Conservation (phyloP, 441 rosid species). For the Aquilaria agallochum region DNA sequence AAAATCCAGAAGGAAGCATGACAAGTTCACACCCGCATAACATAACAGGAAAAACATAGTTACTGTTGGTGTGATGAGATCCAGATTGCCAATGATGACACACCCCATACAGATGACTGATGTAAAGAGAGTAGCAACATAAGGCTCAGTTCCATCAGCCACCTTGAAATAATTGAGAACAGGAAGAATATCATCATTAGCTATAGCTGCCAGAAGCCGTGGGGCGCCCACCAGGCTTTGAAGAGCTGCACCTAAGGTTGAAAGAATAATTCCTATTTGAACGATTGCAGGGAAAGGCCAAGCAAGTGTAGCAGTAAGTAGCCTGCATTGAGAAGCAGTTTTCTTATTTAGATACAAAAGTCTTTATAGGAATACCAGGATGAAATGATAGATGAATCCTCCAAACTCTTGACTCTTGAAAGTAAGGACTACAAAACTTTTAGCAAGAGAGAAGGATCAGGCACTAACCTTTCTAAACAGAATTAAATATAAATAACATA, state of each 20-base stretch:
- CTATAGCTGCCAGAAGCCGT: constrained; percentile 89
- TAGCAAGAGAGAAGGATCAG: too few relatives aligned
- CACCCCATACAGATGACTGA: constrained; percentile 83
- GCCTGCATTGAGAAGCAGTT: constrained; percentile 34
- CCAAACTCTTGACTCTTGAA: too few relatives aligned
- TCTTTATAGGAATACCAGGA: not conserved
- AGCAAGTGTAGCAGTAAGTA: constrained; percentile 89
- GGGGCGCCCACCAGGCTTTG: constrained; percentile 96
- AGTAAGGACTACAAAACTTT: too few relatives aligned
- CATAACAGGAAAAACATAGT: constrained; percentile 95
- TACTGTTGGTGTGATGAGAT: constrained; percentile 86
- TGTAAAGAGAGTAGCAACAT: constrained; percentile 81
- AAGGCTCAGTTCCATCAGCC: constrained; percentile 78
- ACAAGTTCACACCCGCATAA: constrained; percentile 90
- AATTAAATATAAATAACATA: too few relatives aligned
- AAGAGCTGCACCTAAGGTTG: constrained; percentile 96
- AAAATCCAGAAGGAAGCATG: constrained; percentile 95
- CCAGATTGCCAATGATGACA: constrained; percentile 88
- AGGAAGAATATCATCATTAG: constrained; percentile 95
- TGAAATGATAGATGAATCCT: not conserved
- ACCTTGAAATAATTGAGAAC: constrained; percentile 85
- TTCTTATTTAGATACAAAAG: too few relatives aligned
- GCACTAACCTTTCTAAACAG: too few relatives aligned
- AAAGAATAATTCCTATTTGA: constrained; percentile 83
- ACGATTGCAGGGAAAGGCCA: constrained; percentile 89